Evolutionary conservation across 805 yeast genomes (phyloP).

Genomic region (Starmerella etchellsii): DNA sequence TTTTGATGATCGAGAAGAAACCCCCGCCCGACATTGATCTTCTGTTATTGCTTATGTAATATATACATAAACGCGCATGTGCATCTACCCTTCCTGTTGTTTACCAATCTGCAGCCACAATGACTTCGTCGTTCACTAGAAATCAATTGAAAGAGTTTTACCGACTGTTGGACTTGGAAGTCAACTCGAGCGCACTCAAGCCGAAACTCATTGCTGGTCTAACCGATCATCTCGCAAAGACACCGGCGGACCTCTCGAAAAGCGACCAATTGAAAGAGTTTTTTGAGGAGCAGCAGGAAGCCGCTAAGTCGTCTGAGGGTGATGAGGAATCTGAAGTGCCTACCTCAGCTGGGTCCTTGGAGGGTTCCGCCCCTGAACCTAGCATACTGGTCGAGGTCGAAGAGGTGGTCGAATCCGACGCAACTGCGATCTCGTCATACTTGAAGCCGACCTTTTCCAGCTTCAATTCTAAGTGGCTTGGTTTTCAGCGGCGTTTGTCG

Average conservation of each 20-base stretch:
- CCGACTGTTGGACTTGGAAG: not conserved
- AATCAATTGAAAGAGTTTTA: not conserved
- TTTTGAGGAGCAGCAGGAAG: not conserved
- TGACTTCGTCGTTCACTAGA: not conserved
- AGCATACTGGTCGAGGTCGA: not conserved
- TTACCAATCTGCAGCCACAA: not conserved
- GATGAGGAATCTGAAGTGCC: not conserved
- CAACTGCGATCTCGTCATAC: no score
- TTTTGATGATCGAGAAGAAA: not conserved
- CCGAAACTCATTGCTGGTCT: not conserved
- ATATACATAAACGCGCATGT: not conserved
- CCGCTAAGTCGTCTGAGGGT: not conserved
- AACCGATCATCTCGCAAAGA: not conserved
- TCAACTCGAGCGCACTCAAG: not conserved
- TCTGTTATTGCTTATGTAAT: not conserved
- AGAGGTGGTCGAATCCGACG: not conserved
- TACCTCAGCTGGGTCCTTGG: no score
- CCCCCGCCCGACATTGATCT: not conserved
- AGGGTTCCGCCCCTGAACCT: no score
- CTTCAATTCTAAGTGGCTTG: not conserved
- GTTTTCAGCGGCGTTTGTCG: slow-evolving; percentile 5
- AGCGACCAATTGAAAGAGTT: not conserved
- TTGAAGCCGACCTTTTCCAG: not conserved
- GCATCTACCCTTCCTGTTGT: not conserved
- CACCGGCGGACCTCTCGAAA: not conserved